A percentile compares a stretch with the other conserved stretches of the same genome.
These are phyloP conservation scores for Microstroma glucosiphilum DNA, from an alignment of 1,284 basidiomycete species.

Conservation along the genomic window DNA sequence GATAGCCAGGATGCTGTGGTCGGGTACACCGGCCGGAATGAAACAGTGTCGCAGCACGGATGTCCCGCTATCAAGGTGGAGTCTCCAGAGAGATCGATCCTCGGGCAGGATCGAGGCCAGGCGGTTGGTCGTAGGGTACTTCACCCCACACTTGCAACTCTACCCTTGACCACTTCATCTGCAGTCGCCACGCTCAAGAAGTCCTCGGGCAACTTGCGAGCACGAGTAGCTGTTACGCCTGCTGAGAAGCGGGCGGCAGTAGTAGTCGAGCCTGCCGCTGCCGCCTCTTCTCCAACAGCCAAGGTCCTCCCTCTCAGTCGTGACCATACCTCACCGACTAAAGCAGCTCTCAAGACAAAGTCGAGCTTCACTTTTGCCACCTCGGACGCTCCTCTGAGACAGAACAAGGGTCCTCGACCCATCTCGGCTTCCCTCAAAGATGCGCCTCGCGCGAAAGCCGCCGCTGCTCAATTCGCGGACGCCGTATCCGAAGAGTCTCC, in stretches of 20 bases:
- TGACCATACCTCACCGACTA: constrained; percentile 11
- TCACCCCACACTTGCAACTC: too few species aligned
- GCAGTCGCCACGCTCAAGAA: background rate
- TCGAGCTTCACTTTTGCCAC: constrained; percentile 28
- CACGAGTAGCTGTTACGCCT: background rate
- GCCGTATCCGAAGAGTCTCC: too few species aligned
- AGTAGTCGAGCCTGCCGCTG: background rate
- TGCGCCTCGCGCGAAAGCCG: background rate
- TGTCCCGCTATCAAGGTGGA: background rate
- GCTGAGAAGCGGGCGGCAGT: background rate
- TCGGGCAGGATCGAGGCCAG: background rate
- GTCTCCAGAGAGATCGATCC: background rate
- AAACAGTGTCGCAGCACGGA: background rate
- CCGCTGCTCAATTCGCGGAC: background rate
- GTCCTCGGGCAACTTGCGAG: constrained; percentile 1
- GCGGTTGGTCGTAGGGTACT: background rate
- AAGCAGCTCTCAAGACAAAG: constrained; percentile 18
- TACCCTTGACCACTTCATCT: too few species aligned
- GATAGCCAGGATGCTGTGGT: constrained; percentile 14
- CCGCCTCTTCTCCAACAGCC: background rate
- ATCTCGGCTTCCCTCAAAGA: background rate
- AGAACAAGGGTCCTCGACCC: background rate
- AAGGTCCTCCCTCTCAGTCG: constrained; percentile 12
- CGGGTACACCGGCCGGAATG: constrained; percentile 9
- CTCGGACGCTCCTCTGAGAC: constrained; percentile 17